A percentile compares a stretch with the other conserved stretches of the same genome.
Evolutionary conservation across 495 filamentous ascomycete species (phyloP).

Genomic region (Neurospora sp.): DNA sequence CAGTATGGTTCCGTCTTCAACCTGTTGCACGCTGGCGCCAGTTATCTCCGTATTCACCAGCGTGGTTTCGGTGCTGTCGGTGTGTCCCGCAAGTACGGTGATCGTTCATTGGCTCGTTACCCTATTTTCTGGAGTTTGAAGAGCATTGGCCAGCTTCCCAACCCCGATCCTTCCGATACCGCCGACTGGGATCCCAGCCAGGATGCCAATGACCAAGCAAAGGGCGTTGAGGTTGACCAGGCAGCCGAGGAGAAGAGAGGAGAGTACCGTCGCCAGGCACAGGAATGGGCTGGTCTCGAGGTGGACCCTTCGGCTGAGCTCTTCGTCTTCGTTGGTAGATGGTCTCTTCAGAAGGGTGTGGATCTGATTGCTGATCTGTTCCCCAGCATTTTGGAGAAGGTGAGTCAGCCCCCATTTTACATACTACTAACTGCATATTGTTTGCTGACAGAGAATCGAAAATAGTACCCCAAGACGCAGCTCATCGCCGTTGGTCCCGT

Average conservation of each 20-base stretch:
- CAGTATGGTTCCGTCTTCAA: slow-evolving; percentile 66
- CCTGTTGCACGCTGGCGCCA: slow-evolving; percentile 61
- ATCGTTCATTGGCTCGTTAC: slow-evolving; percentile 63
- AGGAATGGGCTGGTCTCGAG: slow-evolving; percentile 66
- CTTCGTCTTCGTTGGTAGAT: slow-evolving; percentile 69
- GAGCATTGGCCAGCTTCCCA: slow-evolving; percentile 61
- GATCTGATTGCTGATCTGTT: slow-evolving; percentile 73
- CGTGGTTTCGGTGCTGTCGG: slow-evolving; percentile 68
- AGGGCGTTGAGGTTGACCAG: slow-evolving; percentile 45
- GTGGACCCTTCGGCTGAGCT: slow-evolving; percentile 59
- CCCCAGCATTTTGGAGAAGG: slow-evolving; percentile 56
- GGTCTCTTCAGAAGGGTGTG: slow-evolving; percentile 71
- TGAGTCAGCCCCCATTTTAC: neutral
- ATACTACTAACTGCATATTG: neutral
- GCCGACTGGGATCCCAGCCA: slow-evolving; percentile 52
- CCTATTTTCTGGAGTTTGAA: slow-evolving; percentile 70
- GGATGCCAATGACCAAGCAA: slow-evolving; percentile 32
- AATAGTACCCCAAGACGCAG: slow-evolving; percentile 48
- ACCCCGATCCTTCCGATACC: slow-evolving; percentile 68
- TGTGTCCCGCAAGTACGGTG: slow-evolving; percentile 66
- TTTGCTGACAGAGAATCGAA: neutral
- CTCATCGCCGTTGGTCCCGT: slow-evolving; percentile 63
- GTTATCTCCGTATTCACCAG: slow-evolving; percentile 65
- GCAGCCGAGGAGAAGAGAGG: slow-evolving; percentile 47
- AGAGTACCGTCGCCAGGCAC: slow-evolving; percentile 55